These are phyloP conservation scores for Picochlorum sp. DNA, from an alignment of 139 green algal genomes.

Conservation along the genomic window DNA sequence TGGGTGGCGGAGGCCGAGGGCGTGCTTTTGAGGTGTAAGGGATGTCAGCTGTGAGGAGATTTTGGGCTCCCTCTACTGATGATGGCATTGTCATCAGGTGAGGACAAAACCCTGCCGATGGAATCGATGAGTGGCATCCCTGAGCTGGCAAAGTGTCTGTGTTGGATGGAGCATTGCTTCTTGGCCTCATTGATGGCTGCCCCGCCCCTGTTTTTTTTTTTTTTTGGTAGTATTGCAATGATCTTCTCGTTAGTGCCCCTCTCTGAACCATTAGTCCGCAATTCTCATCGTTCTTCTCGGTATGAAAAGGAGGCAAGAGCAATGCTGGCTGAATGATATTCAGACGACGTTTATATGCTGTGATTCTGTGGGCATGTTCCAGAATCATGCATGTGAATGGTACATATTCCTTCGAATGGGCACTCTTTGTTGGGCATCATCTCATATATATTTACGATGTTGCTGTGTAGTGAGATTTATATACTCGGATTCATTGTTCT, in stretches of 20 bases:
- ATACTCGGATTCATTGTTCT: too few relatives aligned
- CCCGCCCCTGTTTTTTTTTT: too few relatives aligned
- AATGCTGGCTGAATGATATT: slow-evolving; percentile 3
- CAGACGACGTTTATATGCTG: neutral
- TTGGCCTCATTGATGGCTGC: too few relatives aligned
- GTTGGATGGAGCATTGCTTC: too few relatives aligned
- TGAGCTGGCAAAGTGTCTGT: slow-evolving; percentile 13
- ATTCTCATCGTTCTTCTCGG: slow-evolving; percentile 11
- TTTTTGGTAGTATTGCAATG: too few relatives aligned
- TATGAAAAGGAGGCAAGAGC: slow-evolving; percentile 25
- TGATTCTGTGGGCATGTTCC: too few relatives aligned
- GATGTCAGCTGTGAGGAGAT: slow-evolving; percentile 24
- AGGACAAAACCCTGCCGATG: slow-evolving; percentile 32
- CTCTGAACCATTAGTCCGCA: slow-evolving; percentile 21
- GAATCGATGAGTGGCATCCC: slow-evolving; percentile 34
- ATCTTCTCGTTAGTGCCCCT: slow-evolving; percentile 5
- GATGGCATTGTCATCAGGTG: slow-evolving; percentile 5
- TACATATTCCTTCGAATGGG: neutral
- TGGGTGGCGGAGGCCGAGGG: too few relatives aligned
- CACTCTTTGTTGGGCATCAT: neutral
- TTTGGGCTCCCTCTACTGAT: slow-evolving; percentile 40
- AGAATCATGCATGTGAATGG: too few relatives aligned
- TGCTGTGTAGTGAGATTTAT: too few relatives aligned
- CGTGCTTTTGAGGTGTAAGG: neutral
- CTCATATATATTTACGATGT: too few relatives aligned